Evolutionary conservation across 2,329 filamentous ascomycete genomes (phyloP).

Genomic region (Cladophialophora yegresii): DNA sequence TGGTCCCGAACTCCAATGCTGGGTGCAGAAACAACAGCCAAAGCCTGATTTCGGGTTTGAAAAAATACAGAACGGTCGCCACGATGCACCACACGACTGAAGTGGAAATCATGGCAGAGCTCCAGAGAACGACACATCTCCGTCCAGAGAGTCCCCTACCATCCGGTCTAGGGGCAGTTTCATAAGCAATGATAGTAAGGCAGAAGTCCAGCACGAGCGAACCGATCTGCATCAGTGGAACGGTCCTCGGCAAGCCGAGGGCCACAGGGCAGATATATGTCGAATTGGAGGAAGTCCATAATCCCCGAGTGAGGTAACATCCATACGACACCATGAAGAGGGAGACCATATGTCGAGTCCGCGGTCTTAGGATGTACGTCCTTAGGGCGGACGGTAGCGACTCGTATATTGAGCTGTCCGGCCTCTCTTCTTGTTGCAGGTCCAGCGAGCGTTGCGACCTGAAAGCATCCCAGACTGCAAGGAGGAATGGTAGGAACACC

Average conservation of each 20-base stretch:
- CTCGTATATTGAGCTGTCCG: slow-evolving; percentile 28
- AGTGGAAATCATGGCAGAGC: slow-evolving; percentile 32
- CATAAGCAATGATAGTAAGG: slow-evolving; percentile 42
- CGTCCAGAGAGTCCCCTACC: slow-evolving; percentile 23
- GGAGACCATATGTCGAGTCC: slow-evolving; percentile 45
- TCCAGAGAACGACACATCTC: slow-evolving; percentile 31
- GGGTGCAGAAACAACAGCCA: slow-evolving; percentile 45
- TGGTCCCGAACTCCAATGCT: slow-evolving; percentile 37
- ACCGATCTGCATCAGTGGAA: slow-evolving; percentile 45
- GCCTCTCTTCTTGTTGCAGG: slow-evolving; percentile 31
- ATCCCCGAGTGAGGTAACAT: slow-evolving; percentile 43
- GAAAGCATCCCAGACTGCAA: slow-evolving; percentile 48
- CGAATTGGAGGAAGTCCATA: slow-evolving; percentile 45
- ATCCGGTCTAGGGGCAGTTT: slow-evolving; percentile 21
- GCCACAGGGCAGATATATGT: slow-evolving; percentile 54
- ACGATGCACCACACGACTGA: slow-evolving; percentile 43
- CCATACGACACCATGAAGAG: slow-evolving; percentile 45
- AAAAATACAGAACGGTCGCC: slow-evolving; percentile 42
- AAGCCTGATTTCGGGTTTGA: slow-evolving; percentile 43
- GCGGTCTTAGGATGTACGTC: slow-evolving; percentile 39
- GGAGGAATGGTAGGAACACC: slow-evolving; percentile 44
- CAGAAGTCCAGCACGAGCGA: slow-evolving; percentile 47
- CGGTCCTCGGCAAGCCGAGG: slow-evolving; percentile 40
- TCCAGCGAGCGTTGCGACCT: slow-evolving; percentile 39
- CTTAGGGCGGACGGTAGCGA: slow-evolving; percentile 33